These are phyloP conservation scores for Podospora anserina DNA, from an alignment of 495 filamentous ascomycete genomes.

Conservation along the genomic window DNA sequence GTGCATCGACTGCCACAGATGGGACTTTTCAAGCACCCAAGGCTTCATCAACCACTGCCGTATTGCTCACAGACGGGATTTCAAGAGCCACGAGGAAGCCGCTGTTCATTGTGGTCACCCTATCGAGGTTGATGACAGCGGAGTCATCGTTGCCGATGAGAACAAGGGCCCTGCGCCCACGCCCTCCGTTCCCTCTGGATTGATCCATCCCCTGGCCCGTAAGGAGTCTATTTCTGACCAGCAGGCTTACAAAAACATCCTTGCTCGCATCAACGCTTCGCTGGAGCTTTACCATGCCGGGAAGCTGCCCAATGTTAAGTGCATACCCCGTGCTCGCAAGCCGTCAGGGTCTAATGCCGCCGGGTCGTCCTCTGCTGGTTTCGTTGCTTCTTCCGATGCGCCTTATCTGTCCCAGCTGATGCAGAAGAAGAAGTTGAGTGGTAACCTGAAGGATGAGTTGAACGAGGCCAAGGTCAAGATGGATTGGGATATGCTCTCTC, in stretches of 20 bases:
- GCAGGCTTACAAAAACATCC: constrained; percentile 49
- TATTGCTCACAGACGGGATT: constrained; percentile 86
- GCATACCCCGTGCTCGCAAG: constrained; percentile 34
- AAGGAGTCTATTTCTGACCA: constrained; percentile 54
- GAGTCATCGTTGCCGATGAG: constrained; percentile 53
- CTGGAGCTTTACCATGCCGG: constrained; percentile 46
- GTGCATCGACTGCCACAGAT: constrained; percentile 81
- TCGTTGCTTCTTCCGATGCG: constrained; percentile 62
- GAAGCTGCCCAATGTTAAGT: constrained; percentile 42
- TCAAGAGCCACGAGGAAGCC: constrained; percentile 90
- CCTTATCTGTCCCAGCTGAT: constrained; percentile 74
- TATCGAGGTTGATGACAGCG: constrained; percentile 66
- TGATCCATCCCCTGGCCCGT: constrained; percentile 69
- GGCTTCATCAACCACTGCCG: constrained; percentile 98
- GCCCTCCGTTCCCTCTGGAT: constrained; percentile 37
- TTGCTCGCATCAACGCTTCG: constrained; percentile 47
- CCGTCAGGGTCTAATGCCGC: constrained; percentile 9
- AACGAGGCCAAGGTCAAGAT: constrained; percentile 54
- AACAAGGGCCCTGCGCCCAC: constrained; percentile 37
- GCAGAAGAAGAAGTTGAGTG: constrained; percentile 58
- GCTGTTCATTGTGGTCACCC: constrained; percentile 83
- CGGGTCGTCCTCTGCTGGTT: constrained; percentile 33
- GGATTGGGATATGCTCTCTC: constrained; percentile 50
- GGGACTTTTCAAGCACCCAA: constrained; percentile 91
- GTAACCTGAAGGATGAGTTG: constrained; percentile 61